Conservation (phyloP, 768 basidiomycete species). For the Epithele typhae region DNA sequence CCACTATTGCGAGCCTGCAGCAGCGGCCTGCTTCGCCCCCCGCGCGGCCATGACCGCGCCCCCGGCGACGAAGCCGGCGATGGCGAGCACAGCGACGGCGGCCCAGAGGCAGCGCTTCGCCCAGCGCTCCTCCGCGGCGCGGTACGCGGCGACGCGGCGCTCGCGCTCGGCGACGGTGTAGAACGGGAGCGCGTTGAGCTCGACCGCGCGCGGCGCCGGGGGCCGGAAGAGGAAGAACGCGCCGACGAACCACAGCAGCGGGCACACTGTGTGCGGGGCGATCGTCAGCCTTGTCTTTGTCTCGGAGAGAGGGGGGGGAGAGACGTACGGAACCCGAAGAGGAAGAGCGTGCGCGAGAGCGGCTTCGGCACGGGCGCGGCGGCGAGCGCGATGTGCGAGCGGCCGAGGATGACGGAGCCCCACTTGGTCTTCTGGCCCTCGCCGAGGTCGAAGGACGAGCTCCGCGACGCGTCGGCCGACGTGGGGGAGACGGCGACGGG, state of each 20-base stretch:
- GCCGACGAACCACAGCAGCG: slow-evolving; percentile 9
- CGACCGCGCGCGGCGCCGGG: background rate
- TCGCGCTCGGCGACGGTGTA: slow-evolving; percentile 1
- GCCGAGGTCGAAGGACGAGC: background rate
- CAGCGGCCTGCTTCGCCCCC: no score
- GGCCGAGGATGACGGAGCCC: background rate
- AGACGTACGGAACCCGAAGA: slow-evolving; percentile 10
- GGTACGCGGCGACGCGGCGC: slow-evolving; percentile 4
- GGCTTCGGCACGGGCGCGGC: slow-evolving; percentile 5
- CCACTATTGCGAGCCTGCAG: no score
- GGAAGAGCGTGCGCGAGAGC: slow-evolving; percentile 6
- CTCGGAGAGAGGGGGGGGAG: background rate
- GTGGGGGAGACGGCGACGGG: background rate
- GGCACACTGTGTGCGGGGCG: background rate
- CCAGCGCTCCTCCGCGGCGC: slow-evolving; percentile 10
- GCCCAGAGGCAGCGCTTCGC: slow-evolving; percentile 10
- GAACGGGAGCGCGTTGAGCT: slow-evolving; percentile 1
- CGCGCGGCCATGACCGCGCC: slow-evolving; percentile 3
- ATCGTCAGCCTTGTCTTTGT: background rate
- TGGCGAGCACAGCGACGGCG: background rate
- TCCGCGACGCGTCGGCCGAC: background rate
- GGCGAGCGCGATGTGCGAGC: background rate
- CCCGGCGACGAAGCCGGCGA: background rate
- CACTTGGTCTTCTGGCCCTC: slow-evolving; percentile 1
- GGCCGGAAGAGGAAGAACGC: slow-evolving; percentile 3